These are phyloP conservation scores for Spencermartinsiella ligniputridi DNA, from an alignment of 1,139 yeast genomes.

Conservation along the genomic window DNA sequence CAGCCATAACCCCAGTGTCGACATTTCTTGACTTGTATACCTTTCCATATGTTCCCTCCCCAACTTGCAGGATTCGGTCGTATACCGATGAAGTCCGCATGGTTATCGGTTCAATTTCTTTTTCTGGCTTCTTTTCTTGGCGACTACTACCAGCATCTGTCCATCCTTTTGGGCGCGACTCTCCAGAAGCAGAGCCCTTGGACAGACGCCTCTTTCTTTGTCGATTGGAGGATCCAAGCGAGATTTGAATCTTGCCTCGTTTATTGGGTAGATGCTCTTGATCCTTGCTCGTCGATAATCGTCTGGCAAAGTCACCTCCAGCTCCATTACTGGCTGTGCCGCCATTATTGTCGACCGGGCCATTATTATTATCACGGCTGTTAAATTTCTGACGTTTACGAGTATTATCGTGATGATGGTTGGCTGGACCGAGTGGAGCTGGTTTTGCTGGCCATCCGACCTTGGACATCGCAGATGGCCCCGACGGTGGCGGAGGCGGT, in stretches of 20 bases:
- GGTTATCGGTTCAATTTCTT: conserved; percentile 8
- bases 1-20: conserved; percentile 69
- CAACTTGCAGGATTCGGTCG: conserved; percentile 51
- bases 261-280: not conserved
- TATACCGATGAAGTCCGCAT: conserved; percentile 30
- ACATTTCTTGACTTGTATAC: conserved; percentile 72
- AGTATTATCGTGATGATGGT: not conserved
- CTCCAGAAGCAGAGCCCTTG: not conserved
- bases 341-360: not conserved
- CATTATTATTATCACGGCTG: not conserved
- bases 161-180: not conserved
- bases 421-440: not conserved
- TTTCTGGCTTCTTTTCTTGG: not conserved
- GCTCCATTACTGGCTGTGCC: not conserved
- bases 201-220: not conserved
- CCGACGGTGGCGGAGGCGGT: not conserved
- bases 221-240: not conserved
- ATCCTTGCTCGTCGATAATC: not conserved
- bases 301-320: not conserved
- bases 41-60: conserved; percentile 82
- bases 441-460: not conserved
- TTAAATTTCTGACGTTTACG: not conserved
- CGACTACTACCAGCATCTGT: not conserved
- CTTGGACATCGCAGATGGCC: not conserved
- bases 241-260: not conserved